Conservation (phyloP, 2,329 filamentous ascomycete species). For the Cladophialophora exuberans region DNA sequence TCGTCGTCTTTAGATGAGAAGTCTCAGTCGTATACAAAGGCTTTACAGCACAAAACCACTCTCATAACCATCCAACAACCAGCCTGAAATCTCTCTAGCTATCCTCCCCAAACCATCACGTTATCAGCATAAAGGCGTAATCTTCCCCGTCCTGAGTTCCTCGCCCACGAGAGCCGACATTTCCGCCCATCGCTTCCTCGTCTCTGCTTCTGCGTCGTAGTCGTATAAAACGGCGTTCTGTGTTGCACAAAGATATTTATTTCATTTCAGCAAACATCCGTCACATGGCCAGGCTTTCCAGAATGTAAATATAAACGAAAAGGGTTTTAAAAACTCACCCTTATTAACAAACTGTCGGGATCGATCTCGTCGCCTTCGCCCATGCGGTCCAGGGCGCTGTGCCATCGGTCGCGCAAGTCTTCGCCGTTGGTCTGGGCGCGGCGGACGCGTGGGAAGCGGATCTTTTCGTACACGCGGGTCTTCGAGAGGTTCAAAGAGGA, state of each 20-base stretch:
- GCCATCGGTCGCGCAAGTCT: conserved; percentile 55
- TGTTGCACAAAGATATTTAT: background rate
- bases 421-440: conserved; percentile 54
- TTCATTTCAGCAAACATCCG: too few species aligned
- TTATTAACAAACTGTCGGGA: conserved; percentile 52
- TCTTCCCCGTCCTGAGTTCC: conserved; percentile 43
- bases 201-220: conserved; percentile 52
- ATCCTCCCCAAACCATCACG: background rate
- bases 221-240: conserved; percentile 53
- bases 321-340: conserved; percentile 25
- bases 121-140: conserved; percentile 43
- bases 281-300: too few species aligned
- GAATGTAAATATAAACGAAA: too few species aligned
- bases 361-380: conserved; percentile 51
- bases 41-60: background rate
- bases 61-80: background rate
- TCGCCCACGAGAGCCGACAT: conserved; percentile 43
- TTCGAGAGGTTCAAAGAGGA: background rate
- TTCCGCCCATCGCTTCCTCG: conserved; percentile 46
- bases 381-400: conserved; percentile 53
- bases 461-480: conserved; percentile 44
- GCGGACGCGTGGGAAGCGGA: conserved; percentile 44
- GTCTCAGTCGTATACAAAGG: background rate
- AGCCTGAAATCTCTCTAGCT: background rate
- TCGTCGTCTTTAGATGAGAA: too few species aligned